Base-by-base conservation (phyloP, 1,284 basidiomycete species). In the Naganishia albida region DNA sequence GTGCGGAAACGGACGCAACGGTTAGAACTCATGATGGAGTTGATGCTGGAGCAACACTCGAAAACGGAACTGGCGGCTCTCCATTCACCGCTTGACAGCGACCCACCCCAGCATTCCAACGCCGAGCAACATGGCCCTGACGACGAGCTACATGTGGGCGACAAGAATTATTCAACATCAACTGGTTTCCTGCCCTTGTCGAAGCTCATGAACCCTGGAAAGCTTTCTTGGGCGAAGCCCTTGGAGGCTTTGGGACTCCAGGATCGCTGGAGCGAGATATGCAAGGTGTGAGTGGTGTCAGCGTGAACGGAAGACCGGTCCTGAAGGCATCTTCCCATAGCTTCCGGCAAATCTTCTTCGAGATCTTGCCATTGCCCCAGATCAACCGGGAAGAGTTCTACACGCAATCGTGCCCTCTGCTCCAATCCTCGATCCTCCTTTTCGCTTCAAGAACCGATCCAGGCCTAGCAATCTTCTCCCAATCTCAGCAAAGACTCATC, bases 11-110 rank as follows among this genome's bases (percentile, higher is more conserved):
- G 56, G 6, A 59, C 43, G 8, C 28, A 49, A 25, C 26, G 56
- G n/a, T 15, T 59, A 28, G 56, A 59, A 34, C 28, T 59, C 20
- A 59, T 59, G 56, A 59, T 59, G 56, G 56, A 48, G 20, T n/a
- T 59, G 28, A 59, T 59, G 56, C 42, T 59, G 7, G 56, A 59
- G 20, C 43, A 59, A 16, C 28, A 12, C 56, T 34, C 56, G 2
- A 48, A 44, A 16, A 59, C 42, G 34, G 43, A 44, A 25, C 56
- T 30, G 13, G 49, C 49, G 12, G 49, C 28, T 2, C 26, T 51
- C 3, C 25, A 8, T 18, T 3, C 28, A 51, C 7, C 49, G 15
- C 26, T 15, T 26, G 26, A 51, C 7, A 16, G 28, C 28, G 20
- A 46, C 15, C 56, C 25, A 15, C 34, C 46, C 10, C 43, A 23